Base-by-base conservation (phyloP, 331 rosid species). In the Malus hybrid region DNA sequence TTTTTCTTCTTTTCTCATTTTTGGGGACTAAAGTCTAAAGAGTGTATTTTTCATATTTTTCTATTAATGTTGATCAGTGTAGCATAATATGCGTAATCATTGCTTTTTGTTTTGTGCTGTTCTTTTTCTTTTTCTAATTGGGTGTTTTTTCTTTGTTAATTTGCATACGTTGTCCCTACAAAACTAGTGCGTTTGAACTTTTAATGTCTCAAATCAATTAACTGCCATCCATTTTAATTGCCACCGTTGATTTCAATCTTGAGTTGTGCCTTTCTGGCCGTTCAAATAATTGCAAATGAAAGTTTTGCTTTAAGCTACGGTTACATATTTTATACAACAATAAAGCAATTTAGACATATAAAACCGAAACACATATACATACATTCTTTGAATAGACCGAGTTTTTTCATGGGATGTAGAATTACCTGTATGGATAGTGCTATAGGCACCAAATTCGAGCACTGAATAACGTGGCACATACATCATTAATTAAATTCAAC, bases 21-120 rank as follows among this genome's bases (percentile, higher is more conserved):
- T 65, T 65, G 11, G 48, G 70, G 70, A 55, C 78, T 63, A 74
- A 62, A 29, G 77, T 34, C n/a, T 19, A 19, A 44, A 73, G 48
- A 60, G 5, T 61, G 54, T 66, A 61, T 42, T 60, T 36, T 60
- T n/a, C 56, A 7, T 50, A 50, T 15, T 50, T 52, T 60, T 44
- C 2, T 31, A 33, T 46, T 29, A 63, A 32, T 74, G 70, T 29
- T 44, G 70, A 74, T 74, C 29, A 74, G 62, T 74, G 9, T 74
- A 19, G 6, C 62, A 19, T 46, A 20, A 3, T n/a, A 63, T 74
- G 70, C 20, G 62, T 73, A 73, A 73, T 79, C 39, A 66, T 73
- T 73, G 48, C 78, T 0, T 73, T 76, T 66, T 67, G 74, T 79
- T 73, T 73, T 79, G 70, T 16, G 70, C 75, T 48, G 70, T 68